Conservation (phyloP, 2,329 filamentous ascomycete species). For the Chaetomium olivaceum region DNA sequence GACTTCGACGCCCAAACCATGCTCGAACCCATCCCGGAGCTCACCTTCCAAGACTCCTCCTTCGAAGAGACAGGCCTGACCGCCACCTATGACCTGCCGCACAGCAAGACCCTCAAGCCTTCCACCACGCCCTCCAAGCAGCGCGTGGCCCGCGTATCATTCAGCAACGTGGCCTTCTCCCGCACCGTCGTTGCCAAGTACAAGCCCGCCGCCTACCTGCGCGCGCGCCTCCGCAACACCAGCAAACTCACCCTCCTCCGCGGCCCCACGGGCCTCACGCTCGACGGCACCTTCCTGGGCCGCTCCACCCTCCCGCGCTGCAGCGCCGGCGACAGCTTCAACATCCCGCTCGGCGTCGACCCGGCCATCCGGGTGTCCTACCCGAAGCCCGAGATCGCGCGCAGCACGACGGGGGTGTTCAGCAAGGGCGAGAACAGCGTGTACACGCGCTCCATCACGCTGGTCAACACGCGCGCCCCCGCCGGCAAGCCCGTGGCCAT, state of each 20-base stretch:
- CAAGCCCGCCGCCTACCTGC: constrained; percentile 59
- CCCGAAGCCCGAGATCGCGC: constrained; percentile 55
- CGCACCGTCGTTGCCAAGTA: constrained; percentile 63
- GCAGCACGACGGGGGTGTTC: constrained; percentile 54
- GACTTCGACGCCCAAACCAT: constrained; percentile 31
- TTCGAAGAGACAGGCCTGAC: constrained; percentile 62
- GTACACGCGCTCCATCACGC: constrained; percentile 50
- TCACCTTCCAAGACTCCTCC: constrained; percentile 53
- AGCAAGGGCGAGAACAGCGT: constrained; percentile 53
- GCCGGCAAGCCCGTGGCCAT: constrained; percentile 46
- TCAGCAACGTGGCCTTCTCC: constrained; percentile 53
- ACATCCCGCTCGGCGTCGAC: constrained; percentile 60
- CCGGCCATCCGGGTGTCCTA: constrained; percentile 58
- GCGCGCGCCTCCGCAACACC: constrained; percentile 57
- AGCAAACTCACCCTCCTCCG: constrained; percentile 57
- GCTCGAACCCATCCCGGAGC: constrained; percentile 34
- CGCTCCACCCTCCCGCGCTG: constrained; percentile 57
- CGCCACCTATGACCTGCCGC: constrained; percentile 61
- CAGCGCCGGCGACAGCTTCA: constrained; percentile 55
- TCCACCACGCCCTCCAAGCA: constrained; percentile 56
- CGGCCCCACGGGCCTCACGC: constrained; percentile 57
- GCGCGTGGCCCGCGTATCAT: constrained; percentile 57
- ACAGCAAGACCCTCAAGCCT: constrained; percentile 56
- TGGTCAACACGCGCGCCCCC: constrained; percentile 52
- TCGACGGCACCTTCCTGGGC: constrained; percentile 65